Base-by-base conservation (phyloP, 176 grass and related monocot species). In the Olyra latifolia region DNA sequence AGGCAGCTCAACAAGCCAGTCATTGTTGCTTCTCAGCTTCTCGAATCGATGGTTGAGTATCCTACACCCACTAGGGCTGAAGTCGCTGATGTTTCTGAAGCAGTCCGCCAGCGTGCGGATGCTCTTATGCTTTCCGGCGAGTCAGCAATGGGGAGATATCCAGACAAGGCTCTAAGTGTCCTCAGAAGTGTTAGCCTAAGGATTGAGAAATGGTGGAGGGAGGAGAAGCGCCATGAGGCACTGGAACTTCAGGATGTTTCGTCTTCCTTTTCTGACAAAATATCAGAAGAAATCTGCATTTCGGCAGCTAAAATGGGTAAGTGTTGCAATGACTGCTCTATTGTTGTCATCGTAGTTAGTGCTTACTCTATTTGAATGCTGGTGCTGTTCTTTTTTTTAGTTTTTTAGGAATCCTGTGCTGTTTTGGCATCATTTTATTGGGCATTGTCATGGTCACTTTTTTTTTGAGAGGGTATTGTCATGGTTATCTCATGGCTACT, bases 241-340 rank as follows among this genome's bases (percentile, higher is more conserved):
- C 47, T 95, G 46, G 92, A 98, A 59, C 91, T 98, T 72, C 86
- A 81, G 16, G 84, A 80, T 56, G 83, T 98, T 76, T 91, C 95
- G 11, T 86, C 83, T 56, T 93, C 95, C 78, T 98, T 95, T 82
- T 88, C 95, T 54, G 90, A 89, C 63, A 93, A 90, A 86, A 91
- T 98, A 71, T 93, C 86, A 39, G 96, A 99, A 78, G 90, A 99
- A 62, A 99, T 95, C 49, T 99, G 96, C 79, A 99, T 88, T 86
- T 99, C 96, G 3, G 96, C 96, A 62, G 92, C 96, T 66, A 99
- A 95, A 91, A 99, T 99, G 83, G 96, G 96, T 99, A 91, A 43
- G 40, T 47, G 15, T 48, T 65, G 35, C 25, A 30, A 0, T 55
- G 48, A 52, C 35, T 11, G 0, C 24, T 40, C 23, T 11, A 57